Percentiles rank a stretch among this genome's conserved stretches.
Evolutionary conservation across 2,329 filamentous ascomycete genomes (phyloP).

Genomic region (Curvularia hawaiiensis): DNA sequence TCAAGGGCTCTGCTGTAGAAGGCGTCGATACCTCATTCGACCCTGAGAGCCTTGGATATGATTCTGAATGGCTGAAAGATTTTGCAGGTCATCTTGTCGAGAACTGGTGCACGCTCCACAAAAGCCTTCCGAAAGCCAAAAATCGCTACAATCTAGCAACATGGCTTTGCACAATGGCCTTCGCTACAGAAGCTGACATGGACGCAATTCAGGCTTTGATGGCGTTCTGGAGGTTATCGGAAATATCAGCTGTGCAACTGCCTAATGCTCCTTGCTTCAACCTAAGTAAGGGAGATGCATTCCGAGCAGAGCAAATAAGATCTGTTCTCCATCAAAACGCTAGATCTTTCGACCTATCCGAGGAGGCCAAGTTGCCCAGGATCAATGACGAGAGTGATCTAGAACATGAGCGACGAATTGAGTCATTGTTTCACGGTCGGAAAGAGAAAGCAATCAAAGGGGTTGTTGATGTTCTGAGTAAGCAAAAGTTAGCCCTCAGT

Average conservation of each 20-base stretch:
- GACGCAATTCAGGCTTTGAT: constrained; percentile 28
- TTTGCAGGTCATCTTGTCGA: constrained; percentile 13
- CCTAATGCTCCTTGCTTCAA: constrained; percentile 13
- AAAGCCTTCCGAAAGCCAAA: constrained; percentile 1
- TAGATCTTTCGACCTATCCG: constrained; percentile 14
- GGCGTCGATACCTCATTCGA: constrained; percentile 5
- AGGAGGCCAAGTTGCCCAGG: constrained; percentile 23
- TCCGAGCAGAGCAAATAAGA: neutral
- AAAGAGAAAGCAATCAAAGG: constrained; percentile 12
- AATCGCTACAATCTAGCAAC: constrained; percentile 28
- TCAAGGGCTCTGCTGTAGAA: constrained; percentile 8
- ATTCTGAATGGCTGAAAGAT: constrained; percentile 28
- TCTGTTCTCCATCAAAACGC: neutral
- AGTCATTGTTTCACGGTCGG: constrained; percentile 5
- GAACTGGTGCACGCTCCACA: constrained; percentile 34
- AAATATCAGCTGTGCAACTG: constrained; percentile 11
- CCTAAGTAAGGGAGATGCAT: constrained; percentile 21
- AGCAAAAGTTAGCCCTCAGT: constrained; percentile 26
- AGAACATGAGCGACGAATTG: constrained; percentile 16
- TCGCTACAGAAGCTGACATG: constrained; percentile 28
- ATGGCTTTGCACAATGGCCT: constrained; percentile 37
- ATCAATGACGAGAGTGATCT: constrained; percentile 15
- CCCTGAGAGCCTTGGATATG: constrained; percentile 20
- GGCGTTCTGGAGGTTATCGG: constrained; percentile 24
- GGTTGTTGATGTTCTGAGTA: constrained; percentile 20